Conservation (phyloP, 768 basidiomycete species). For the Paxillus ammoniavirescens region DNA sequence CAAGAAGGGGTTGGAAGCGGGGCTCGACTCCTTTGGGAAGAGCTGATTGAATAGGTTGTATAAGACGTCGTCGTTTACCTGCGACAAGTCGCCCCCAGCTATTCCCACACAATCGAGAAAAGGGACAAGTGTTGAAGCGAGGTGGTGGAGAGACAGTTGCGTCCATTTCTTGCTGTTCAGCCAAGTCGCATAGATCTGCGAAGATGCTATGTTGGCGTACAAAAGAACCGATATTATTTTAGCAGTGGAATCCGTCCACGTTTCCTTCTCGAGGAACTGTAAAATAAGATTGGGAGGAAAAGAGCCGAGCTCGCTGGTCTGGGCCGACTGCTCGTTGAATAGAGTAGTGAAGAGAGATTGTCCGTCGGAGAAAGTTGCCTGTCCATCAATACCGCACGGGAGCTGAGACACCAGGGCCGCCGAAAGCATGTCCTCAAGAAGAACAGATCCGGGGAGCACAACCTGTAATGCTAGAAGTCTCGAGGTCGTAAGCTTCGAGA, state of each 20-base stretch:
- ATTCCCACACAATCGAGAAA: constrained; percentile 42
- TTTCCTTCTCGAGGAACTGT: constrained; percentile 39
- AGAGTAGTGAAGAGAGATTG: constrained; percentile 6
- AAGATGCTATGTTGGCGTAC: constrained; percentile 36
- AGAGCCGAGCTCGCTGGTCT: not conserved
- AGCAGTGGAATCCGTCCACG: constrained; percentile 45
- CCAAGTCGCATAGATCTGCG: constrained; percentile 38
- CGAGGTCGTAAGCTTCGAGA: constrained; percentile 27
- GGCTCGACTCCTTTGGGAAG: constrained; percentile 3
- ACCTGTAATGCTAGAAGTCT: constrained; percentile 39
- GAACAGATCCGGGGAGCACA: constrained; percentile 32
- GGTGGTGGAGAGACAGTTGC: constrained; percentile 18
- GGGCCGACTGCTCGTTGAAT: not conserved
- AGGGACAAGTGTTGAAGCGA: constrained; percentile 43
- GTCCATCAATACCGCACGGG: constrained; percentile 29
- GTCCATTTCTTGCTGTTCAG: constrained; percentile 25
- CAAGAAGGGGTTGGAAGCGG: not conserved
- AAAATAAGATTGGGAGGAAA: constrained; percentile 25
- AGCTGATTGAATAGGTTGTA: constrained; percentile 28
- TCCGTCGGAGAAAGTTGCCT: constrained; percentile 4
- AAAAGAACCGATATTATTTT: constrained; percentile 43
- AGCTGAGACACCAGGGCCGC: constrained; percentile 36
- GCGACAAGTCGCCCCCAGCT: constrained; percentile 16
- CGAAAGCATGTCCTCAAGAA: constrained; percentile 51
- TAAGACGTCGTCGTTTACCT: constrained; percentile 28